Evolutionary conservation across 2,329 filamentous ascomycete species (phyloP).

Genomic region (Aspergillus tamarii): DNA sequence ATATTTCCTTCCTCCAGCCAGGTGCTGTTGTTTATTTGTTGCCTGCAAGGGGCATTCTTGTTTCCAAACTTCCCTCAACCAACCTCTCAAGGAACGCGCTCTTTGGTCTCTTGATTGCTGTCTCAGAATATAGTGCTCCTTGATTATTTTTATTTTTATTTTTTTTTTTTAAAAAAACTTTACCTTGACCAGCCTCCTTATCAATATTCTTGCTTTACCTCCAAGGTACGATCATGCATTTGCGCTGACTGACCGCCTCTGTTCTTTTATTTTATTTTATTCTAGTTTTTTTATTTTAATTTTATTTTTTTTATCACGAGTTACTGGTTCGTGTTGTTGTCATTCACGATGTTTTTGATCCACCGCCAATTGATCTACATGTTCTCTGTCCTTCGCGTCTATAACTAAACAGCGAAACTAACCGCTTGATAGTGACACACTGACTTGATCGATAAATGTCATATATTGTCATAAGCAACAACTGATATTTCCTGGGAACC

Average conservation of each 20-base stretch:
- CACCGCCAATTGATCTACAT: slow-evolving; percentile 12
- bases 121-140: slow-evolving; percentile 14
- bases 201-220: slow-evolving; percentile 18
- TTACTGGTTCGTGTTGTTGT: slow-evolving; percentile 12
- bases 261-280: slow-evolving; percentile 10
- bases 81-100: slow-evolving; percentile 19
- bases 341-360: slow-evolving; percentile 13
- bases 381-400: slow-evolving; percentile 10
- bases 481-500: background rate
- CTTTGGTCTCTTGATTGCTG: slow-evolving; percentile 15
- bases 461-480: background rate
- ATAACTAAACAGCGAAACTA: slow-evolving; percentile 6
- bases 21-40: slow-evolving; percentile 30
- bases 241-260: slow-evolving; percentile 3
- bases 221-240: slow-evolving; percentile 15
- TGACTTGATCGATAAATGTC: slow-evolving; percentile 2
- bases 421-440: slow-evolving; percentile 12
- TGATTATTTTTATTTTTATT: slow-evolving; percentile 1
- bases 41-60: slow-evolving; percentile 24
- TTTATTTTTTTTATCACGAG: background rate
- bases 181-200: slow-evolving; percentile 11
- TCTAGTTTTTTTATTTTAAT: background rate
- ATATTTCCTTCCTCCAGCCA: slow-evolving; percentile 27
- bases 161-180: slow-evolving; percentile 1
- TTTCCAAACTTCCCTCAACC: slow-evolving; percentile 20